phyloP scores from a whole-genome alignment of 768 basidiomycete species.

The Hericium coralloides region DNA sequence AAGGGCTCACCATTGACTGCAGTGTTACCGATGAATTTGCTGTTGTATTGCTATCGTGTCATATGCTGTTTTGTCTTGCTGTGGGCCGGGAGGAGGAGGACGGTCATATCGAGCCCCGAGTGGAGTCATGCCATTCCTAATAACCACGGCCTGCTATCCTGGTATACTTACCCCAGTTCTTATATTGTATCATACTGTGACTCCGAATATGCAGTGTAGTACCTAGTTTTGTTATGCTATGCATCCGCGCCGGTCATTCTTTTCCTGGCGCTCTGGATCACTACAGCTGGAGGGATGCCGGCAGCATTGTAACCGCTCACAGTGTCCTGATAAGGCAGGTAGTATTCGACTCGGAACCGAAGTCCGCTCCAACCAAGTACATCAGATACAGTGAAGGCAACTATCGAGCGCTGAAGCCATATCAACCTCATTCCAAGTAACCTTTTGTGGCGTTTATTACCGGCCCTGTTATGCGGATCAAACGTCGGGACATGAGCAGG shows the following conservation, averaged over 20 bases:
- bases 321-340: not conserved
- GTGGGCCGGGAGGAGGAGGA: too few relatives aligned
- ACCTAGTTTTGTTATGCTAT: not conserved
- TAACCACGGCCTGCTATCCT: not conserved
- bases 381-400: too few relatives aligned
- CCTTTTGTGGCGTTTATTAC: too few relatives aligned
- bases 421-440: too few relatives aligned
- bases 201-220: not conserved
- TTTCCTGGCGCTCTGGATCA: not conserved
- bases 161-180: not conserved
- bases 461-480: too few relatives aligned
- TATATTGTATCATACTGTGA: not conserved
- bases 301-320: not conserved
- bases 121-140: not conserved
- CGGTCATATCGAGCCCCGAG: not conserved
- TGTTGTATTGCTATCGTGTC: too few relatives aligned
- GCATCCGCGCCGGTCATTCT: not conserved
- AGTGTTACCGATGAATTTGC: too few relatives aligned
- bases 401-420: too few relatives aligned
- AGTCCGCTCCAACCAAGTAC: too few relatives aligned
- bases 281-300: not conserved
- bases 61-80: too few relatives aligned
- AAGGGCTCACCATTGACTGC: too few relatives aligned
- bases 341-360: not conserved
- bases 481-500: too few relatives aligned